Evolutionary conservation across 1,139 yeast species (phyloP).

Genomic region (Blastobotrys persicus): DNA sequence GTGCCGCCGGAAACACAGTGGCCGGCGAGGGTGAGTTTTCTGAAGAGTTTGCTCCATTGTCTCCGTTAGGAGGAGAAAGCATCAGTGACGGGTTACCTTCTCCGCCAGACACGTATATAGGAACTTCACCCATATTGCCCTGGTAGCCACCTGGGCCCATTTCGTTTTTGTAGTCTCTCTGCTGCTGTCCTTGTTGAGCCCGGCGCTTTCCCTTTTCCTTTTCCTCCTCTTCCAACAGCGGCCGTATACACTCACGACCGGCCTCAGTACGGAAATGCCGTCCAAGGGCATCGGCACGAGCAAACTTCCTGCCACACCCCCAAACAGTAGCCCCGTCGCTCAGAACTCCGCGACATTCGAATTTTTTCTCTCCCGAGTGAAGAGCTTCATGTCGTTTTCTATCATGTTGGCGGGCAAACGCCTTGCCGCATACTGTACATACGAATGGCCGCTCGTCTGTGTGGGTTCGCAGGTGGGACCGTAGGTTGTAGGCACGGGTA

Average conservation of each 20-base stretch:
- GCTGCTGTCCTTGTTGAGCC: conserved; percentile 4
- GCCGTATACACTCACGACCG: conserved; percentile 78
- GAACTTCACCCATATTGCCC: conserved; percentile 9
- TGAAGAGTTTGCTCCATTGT: conserved; percentile 4
- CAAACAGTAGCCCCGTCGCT: conserved; percentile 60
- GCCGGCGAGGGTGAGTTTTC: conserved; percentile 2
- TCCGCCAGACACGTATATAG: conserved; percentile 23
- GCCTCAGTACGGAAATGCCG: conserved; percentile 94
- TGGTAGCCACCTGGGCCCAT: not conserved
- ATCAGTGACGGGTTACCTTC: conserved; percentile 26
- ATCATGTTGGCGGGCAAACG: conserved; percentile 95
- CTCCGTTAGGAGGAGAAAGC: conserved; percentile 24
- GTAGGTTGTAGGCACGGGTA: conserved; percentile 87
- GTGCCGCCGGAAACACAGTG: conserved; percentile 22
- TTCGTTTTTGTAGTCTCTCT: not conserved
- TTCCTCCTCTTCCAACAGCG: conserved; percentile 68
- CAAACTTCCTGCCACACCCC: conserved; percentile 94
- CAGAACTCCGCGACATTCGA: conserved; percentile 73
- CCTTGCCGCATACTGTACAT: conserved; percentile 85
- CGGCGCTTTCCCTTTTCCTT: conserved; percentile 17
- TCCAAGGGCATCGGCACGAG: conserved; percentile 92
- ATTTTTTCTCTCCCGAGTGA: conserved; percentile 87
- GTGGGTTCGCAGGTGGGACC: conserved; percentile 89
- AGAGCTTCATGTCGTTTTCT: conserved; percentile 89
- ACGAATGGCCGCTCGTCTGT: conserved; percentile 90